A percentile compares a stretch with the other conserved stretches of the same genome.
These are phyloP conservation scores for Luvunga scandens DNA, from an alignment of 345 rosid species.

Conservation along the genomic window DNA sequence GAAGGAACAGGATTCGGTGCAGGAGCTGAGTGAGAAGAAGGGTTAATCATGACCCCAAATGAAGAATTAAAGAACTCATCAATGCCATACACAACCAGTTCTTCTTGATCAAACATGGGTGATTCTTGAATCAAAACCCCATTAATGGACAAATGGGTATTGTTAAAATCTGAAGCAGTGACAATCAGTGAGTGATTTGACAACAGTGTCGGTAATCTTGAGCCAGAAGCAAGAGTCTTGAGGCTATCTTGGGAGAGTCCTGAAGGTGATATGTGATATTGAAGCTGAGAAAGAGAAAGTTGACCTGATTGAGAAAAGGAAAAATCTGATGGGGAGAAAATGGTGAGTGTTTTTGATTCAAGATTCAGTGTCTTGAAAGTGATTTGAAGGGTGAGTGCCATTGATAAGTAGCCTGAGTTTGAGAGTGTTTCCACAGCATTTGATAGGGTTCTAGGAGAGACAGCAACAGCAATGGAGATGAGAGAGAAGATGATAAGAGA, in stretches of 20 bases:
- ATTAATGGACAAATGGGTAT: constrained; percentile 19
- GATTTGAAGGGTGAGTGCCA: constrained; percentile 40
- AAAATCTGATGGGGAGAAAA: constrained; percentile 40
- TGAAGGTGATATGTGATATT: constrained; percentile 34
- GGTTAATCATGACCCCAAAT: neutral
- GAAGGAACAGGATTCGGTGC: neutral
- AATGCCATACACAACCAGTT: constrained; percentile 30
- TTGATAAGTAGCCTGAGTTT: constrained; percentile 41
- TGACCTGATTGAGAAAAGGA: constrained; percentile 32
- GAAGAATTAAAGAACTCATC: constrained; percentile 29
- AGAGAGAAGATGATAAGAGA: constrained; percentile 1
- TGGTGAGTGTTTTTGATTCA: constrained; percentile 30
- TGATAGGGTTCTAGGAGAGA: constrained; percentile 11
- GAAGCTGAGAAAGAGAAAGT: constrained; percentile 33
- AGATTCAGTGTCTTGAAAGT: constrained; percentile 28
- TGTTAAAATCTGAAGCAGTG: constrained; percentile 13
- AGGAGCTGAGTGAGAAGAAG: constrained; percentile 8
- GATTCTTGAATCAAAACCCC: constrained; percentile 30
- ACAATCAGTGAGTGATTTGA: constrained; percentile 26
- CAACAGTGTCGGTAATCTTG: constrained; percentile 35
- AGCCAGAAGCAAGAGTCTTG: constrained; percentile 25
- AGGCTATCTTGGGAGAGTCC: constrained; percentile 23
- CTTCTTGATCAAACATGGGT: constrained; percentile 30
- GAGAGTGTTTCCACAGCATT: constrained; percentile 32
- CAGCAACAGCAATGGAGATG: constrained; percentile 13